Conservation (phyloP, 257 asterid species). For the Lavandula angustifolia region DNA sequence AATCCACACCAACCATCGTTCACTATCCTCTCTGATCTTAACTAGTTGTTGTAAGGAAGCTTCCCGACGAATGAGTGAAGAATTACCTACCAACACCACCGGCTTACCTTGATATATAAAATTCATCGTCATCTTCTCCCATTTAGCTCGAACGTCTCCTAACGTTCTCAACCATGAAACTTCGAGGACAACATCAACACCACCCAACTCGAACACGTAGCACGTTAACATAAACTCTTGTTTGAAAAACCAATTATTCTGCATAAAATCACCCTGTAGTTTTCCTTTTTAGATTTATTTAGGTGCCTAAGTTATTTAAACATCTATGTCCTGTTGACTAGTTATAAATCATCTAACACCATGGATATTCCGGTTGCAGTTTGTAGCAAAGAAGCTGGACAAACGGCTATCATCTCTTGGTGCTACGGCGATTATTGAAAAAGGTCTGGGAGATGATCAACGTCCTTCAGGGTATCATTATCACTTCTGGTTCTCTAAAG, state of each 20-base stretch:
- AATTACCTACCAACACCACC: too few species aligned
- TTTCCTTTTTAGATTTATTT: constrained; percentile 10
- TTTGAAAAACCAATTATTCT: neutral
- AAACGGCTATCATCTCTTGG: constrained; percentile 85
- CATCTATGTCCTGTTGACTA: constrained; percentile 1
- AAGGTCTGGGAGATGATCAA: constrained; percentile 98
- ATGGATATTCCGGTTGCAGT: constrained; percentile 52
- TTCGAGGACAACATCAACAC: too few species aligned
- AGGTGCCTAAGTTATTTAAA: constrained; percentile 3
- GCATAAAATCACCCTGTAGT: neutral
- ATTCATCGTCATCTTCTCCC: too few species aligned
- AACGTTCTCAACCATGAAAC: too few species aligned
- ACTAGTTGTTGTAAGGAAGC: too few species aligned
- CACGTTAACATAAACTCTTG: too few species aligned
- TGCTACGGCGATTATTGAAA: constrained; percentile 65
- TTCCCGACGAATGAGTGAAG: too few species aligned
- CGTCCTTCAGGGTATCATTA: constrained; percentile 84
- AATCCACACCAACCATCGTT: too few species aligned
- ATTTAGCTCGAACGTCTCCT: too few species aligned
- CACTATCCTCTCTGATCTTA: too few species aligned
- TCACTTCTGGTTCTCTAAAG: constrained; percentile 2
- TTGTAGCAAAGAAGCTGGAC: constrained; percentile 97
- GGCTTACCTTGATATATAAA: too few species aligned
- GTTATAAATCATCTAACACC: constrained; percentile 11
- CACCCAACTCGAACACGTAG: too few species aligned